Evolutionary conservation across 163 green algal genomes (phyloP).

Genomic region (Chlamydomonas reinhardtii): DNA sequence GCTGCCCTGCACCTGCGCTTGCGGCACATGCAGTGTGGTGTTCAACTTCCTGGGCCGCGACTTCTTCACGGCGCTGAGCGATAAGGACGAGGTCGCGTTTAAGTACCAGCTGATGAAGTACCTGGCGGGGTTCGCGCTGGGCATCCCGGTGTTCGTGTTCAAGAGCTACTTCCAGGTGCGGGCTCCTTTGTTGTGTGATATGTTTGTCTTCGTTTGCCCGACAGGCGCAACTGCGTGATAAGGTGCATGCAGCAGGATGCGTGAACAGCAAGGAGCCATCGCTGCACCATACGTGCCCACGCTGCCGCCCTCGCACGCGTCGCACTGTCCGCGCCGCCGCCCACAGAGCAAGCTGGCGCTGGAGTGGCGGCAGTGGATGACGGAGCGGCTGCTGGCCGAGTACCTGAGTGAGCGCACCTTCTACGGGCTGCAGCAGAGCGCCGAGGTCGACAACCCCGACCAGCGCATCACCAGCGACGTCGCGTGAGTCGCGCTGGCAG

Average conservation of each 20-base stretch:
- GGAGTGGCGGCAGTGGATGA: slow-evolving; percentile 97
- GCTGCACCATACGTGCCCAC: no score
- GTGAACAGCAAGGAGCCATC: no score
- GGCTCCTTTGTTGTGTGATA: no score
- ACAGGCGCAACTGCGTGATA: no score
- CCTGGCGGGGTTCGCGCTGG: slow-evolving; percentile 79
- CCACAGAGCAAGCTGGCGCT: slow-evolving; percentile 84
- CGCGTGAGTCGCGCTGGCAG: slow-evolving; percentile 49
- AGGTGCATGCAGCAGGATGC: no score
- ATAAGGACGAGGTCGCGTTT: slow-evolving; percentile 90
- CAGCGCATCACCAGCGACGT: slow-evolving; percentile 95
- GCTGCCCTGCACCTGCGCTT: no score
- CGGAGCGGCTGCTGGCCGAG: slow-evolving; percentile 79
- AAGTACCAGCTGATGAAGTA: slow-evolving; percentile 89
- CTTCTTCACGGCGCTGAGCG: slow-evolving; percentile 98
- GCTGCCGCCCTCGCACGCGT: no score
- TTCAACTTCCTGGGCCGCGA: slow-evolving; percentile 98
- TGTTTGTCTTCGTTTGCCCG: no score
- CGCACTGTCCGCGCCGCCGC: no score
- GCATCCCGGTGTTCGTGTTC: slow-evolving; percentile 96
- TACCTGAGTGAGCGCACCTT: slow-evolving; percentile 92
- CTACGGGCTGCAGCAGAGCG: slow-evolving; percentile 90
- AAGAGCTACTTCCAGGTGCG: slow-evolving; percentile 84
- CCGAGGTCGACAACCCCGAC: slow-evolving; percentile 96
- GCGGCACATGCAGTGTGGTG: slow-evolving; percentile 77